Base-by-base conservation (phyloP, 1,139 yeast species). In the Taphrina sp. region DNA sequence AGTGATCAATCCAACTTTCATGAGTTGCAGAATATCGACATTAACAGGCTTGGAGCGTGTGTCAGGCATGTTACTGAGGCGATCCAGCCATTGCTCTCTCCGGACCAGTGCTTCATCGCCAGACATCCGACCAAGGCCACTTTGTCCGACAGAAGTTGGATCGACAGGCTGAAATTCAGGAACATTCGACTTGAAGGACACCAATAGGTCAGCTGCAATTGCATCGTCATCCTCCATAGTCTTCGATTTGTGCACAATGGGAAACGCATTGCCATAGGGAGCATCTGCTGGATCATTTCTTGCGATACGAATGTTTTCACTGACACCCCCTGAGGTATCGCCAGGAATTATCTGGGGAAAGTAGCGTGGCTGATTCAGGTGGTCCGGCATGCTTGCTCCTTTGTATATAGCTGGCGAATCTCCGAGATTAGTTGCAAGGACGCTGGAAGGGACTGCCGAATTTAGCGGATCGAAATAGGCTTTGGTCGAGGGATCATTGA, bases 1-100 rank as follows among this genome's bases (percentile, higher is more conserved):
- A 16, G 47, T 43, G 29, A 43, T 43, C 14, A 43, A 28, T 19
- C 47, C 47, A 19, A 43, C 47, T 29, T 43, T 43, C 47, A 43
- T 43, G 28, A 43, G 38, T 20, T 43, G 47, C 24, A 43, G 47
- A n/a, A 29, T 19, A 31, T 43, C 47, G 16, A 43, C 47, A 10
- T 36, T 31, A 12, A 38, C 36, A 4, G 47, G n/a, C 8, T 20
- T 22, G 2, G 24, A 36, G 29, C 22, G 26, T 7, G 38, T 14
- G 29, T 43, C 47, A 5, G 28, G 24, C 19, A 43, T 26, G 19
- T 33, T 43, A 2, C 38, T 20, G 38, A 43, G 35, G 1, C 17
- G 38, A 20, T 43, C 47, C 19, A 43, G 36, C 12, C 19, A 43
- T 12, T 29, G 29, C 17, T 31, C 36, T 26, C 12, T 26, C 12